These are phyloP conservation scores for Dryas integrifolia DNA, from an alignment of 331 rosid genomes.

Conservation along the genomic window DNA sequence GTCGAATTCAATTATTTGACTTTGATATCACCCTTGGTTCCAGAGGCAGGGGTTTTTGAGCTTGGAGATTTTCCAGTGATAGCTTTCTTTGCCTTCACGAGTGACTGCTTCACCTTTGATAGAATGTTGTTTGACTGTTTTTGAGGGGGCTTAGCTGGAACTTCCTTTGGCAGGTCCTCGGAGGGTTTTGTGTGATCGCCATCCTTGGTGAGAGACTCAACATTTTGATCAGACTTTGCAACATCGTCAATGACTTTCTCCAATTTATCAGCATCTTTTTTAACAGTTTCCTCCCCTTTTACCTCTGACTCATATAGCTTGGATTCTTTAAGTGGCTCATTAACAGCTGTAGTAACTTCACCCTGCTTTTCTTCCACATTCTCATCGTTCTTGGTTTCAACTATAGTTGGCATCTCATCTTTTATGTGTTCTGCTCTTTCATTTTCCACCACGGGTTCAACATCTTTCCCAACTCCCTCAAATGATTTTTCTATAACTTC, in stretches of 20 bases:
- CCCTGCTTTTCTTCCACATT: constrained; percentile 36
- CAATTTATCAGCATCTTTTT: constrained; percentile 26
- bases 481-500: constrained; percentile 25
- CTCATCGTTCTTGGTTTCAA: constrained; percentile 29
- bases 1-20: constrained; percentile 53
- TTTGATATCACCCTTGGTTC: constrained; percentile 64
- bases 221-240: constrained; percentile 40
- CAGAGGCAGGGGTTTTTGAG: constrained; percentile 67
- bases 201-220: constrained; percentile 42
- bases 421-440: constrained; percentile 25
- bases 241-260: constrained; percentile 38
- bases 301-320: constrained; percentile 49
- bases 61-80: constrained; percentile 83
- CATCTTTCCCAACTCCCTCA: constrained; percentile 25
- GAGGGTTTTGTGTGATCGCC: constrained; percentile 40
- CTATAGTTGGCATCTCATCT: constrained; percentile 31
- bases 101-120: constrained; percentile 85
- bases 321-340: constrained; percentile 48
- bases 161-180: constrained; percentile 55
- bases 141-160: constrained; percentile 52
- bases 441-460: constrained; percentile 28
- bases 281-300: constrained; percentile 39
- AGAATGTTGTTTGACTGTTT: constrained; percentile 79
- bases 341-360: constrained; percentile 35
- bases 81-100: constrained; percentile 94